Conservation (phyloP, 768 basidiomycete genomes). For the Suillus subaureus region DNA sequence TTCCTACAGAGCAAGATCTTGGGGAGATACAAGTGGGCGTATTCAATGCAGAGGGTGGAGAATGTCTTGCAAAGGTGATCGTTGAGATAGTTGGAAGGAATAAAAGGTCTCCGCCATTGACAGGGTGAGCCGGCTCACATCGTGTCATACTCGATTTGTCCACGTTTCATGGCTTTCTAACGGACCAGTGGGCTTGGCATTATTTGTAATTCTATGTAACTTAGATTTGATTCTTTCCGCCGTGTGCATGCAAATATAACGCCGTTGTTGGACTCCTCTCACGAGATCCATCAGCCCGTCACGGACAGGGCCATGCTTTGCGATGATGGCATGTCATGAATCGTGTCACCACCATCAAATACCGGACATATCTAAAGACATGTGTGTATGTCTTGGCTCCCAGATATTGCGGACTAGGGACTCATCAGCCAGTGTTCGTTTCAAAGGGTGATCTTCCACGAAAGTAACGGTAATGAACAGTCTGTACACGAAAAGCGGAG, state of each 20-base stretch:
- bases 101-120: constrained; percentile 26
- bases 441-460: neutral
- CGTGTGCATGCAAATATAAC: neutral
- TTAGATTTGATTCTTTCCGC: constrained; percentile 1
- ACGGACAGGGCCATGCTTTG: neutral
- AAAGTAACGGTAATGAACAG: constrained; percentile 2
- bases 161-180: constrained; percentile 5
- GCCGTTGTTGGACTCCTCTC: neutral
- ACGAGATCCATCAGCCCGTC: neutral
- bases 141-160: constrained; percentile 5
- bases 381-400: neutral
- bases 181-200: constrained; percentile 20
- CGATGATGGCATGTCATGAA: neutral
- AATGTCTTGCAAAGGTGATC: constrained; percentile 55
- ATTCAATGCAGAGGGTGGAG: constrained; percentile 49
- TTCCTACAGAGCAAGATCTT: constrained; percentile 49
- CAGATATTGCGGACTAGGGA: neutral
- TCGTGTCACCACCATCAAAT: neutral
- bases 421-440: neutral
- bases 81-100: constrained; percentile 54
- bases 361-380: neutral
- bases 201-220: constrained; percentile 25
- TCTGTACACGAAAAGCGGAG: constrained; percentile 20
- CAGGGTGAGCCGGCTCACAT: constrained; percentile 30
- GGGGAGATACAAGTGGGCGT: constrained; percentile 60